Percentiles rank a stretch among this genome's conserved stretches.
Evolutionary conservation across 495 filamentous ascomycete species (phyloP).

Genomic region (Aspergillus sparsus): DNA sequence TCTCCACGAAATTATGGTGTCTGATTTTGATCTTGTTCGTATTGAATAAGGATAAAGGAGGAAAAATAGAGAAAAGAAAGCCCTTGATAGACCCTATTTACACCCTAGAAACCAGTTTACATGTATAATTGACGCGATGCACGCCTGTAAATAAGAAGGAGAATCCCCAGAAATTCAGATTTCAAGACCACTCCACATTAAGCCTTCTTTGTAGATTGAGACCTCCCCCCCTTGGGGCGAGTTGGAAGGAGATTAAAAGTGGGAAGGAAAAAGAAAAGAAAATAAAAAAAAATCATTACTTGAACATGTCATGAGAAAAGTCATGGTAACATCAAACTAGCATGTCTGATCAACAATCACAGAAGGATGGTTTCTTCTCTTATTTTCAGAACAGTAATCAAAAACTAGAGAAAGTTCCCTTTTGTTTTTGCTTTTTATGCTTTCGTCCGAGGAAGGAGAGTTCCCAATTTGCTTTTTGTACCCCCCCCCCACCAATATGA

Average conservation of each 20-base stretch:
- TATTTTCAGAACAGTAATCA: background rate
- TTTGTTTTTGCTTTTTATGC: no score
- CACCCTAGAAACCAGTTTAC: background rate
- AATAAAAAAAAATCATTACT: background rate
- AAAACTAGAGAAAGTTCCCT: background rate
- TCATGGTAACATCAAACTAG: background rate
- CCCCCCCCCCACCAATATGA: background rate
- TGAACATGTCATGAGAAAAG: slow-evolving; percentile 1
- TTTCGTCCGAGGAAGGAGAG: no score
- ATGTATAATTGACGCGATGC: no score
- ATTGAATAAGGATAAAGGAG: background rate
- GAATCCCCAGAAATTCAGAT: background rate
- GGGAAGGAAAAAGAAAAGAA: background rate
- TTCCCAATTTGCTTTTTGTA: background rate
- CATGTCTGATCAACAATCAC: background rate
- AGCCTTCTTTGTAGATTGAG: background rate
- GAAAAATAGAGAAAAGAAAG: background rate
- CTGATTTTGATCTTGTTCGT: no score
- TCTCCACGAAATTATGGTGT: background rate
- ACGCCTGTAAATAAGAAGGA: background rate
- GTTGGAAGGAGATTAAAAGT: background rate
- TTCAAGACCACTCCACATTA: background rate
- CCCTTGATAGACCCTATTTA: background rate
- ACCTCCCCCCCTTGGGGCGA: background rate
- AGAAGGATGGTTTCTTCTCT: background rate